Evolutionary conservation across 2,329 filamentous ascomycete genomes (phyloP).

Genomic region (Aureobasidium sp.): DNA sequence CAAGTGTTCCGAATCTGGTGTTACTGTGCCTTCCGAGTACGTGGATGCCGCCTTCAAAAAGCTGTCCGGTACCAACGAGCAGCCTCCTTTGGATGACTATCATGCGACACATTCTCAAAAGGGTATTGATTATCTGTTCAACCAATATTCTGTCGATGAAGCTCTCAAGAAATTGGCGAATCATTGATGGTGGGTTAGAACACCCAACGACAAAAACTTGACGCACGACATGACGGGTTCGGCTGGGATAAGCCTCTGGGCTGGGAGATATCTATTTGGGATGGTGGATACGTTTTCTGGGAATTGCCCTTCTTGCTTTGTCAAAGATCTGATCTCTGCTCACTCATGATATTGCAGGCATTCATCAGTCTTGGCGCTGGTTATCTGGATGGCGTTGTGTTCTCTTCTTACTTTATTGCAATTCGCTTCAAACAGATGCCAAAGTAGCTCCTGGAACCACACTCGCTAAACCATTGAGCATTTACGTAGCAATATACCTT

Average conservation of each 20-base stretch:
- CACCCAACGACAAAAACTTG: background rate
- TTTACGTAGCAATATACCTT: background rate
- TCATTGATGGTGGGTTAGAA: background rate
- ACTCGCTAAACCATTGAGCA: background rate
- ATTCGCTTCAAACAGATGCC: background rate
- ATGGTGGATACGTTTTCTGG: conserved; percentile 2
- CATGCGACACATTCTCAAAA: conserved; percentile 14
- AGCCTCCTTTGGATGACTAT: conserved; percentile 15
- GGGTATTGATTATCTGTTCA: conserved; percentile 21
- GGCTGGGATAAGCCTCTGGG: background rate
- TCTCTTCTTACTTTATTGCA: background rate
- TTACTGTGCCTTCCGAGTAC: conserved; percentile 81
- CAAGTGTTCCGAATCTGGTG: conserved; percentile 84
- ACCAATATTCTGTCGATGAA: conserved; percentile 25
- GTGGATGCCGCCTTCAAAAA: conserved; percentile 59
- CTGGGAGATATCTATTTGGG: background rate
- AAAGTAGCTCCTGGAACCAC: background rate
- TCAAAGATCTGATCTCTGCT: background rate
- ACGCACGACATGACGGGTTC: conserved; percentile 10
- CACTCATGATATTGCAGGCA: background rate
- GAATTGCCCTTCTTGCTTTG: background rate
- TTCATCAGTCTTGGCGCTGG: background rate
- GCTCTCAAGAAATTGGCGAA: conserved; percentile 22
- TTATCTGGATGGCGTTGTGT: background rate
- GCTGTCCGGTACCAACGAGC: conserved; percentile 31